phyloP scores from a whole-genome alignment of 805 yeast genomes.

The Saturnispora gosingensis region DNA sequence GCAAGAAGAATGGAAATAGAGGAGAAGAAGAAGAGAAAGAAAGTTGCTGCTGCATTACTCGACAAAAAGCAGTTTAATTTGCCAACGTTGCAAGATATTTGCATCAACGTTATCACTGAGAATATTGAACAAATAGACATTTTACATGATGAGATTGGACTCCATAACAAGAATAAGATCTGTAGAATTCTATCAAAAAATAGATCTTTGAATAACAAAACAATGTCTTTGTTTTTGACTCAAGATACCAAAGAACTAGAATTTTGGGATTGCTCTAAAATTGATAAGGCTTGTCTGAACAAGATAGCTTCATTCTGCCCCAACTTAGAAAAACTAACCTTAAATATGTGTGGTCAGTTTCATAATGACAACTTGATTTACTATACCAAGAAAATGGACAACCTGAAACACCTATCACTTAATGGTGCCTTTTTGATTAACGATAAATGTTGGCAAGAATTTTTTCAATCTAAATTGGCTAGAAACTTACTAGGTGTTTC shows the following conservation, averaged over 20 bases:
- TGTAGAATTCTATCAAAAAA: constrained; percentile 73
- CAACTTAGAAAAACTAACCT: constrained; percentile 48
- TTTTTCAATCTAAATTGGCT: constrained; percentile 49
- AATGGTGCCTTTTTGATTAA: constrained; percentile 88
- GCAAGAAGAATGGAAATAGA: constrained; percentile 45
- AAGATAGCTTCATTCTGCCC: constrained; percentile 77
- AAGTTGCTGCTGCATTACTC: constrained; percentile 74
- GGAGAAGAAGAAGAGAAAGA: constrained; percentile 67
- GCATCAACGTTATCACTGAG: constrained; percentile 57
- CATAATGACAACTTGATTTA: constrained; percentile 68
- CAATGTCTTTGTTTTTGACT: constrained; percentile 65
- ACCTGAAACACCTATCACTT: constrained; percentile 47
- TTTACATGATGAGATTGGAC: constrained; percentile 78
- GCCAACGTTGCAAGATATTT: constrained; percentile 73
- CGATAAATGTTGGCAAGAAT: constrained; percentile 66
- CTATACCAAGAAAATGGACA: constrained; percentile 46
- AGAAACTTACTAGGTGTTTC: constrained; percentile 48
- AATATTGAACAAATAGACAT: constrained; percentile 69
- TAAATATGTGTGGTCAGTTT: constrained; percentile 90
- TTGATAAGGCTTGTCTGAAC: constrained; percentile 54
- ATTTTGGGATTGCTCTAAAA: constrained; percentile 88
- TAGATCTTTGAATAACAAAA: constrained; percentile 64
- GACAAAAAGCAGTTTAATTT: constrained; percentile 56
- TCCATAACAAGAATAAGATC: constrained; percentile 58
- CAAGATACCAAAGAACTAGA: constrained; percentile 48